These are phyloP conservation scores for Ogataea thermomethanolica DNA, from an alignment of 805 yeast species.

Conservation along the genomic window DNA sequence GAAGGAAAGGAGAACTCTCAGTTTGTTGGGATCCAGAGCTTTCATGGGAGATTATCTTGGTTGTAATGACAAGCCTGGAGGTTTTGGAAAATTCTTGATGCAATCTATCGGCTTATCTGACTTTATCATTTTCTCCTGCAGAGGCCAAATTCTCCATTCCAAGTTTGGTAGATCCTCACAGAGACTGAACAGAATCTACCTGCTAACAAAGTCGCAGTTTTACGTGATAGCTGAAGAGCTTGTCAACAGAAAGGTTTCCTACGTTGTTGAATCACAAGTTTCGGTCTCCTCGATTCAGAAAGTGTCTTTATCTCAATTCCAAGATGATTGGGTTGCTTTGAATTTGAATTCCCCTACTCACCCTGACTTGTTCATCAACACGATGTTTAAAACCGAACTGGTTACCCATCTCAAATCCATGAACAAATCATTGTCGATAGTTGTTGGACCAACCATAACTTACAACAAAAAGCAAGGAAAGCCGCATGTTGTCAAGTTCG, in stretches of 20 bases:
- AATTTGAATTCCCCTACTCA: constrained; percentile 49
- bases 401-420: constrained; percentile 66
- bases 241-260: constrained; percentile 49
- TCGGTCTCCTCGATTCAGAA: constrained; percentile 57
- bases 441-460: constrained; percentile 65
- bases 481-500: constrained; percentile 67
- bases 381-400: constrained; percentile 86
- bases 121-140: constrained; percentile 67
- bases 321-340: constrained; percentile 91
- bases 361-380: constrained; percentile 79
- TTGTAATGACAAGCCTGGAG: constrained; percentile 67
- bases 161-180: constrained; percentile 92
- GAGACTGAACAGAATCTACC: constrained; percentile 66
- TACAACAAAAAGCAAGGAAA: constrained; percentile 92
- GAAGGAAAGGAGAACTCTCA: constrained; percentile 87
- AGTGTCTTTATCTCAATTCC: constrained; percentile 67
- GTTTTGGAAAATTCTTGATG: constrained; percentile 72
- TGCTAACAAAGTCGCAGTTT: constrained; percentile 60
- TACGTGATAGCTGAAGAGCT: constrained; percentile 73
- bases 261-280: constrained; percentile 61
- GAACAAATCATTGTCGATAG: constrained; percentile 55
- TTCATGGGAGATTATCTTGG: constrained; percentile 93
- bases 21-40: constrained; percentile 81
- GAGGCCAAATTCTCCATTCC: constrained; percentile 76
- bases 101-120: constrained; percentile 69